Base-by-base conservation (phyloP, 169 alveolate genomes). In the Theileria parva region DNA sequence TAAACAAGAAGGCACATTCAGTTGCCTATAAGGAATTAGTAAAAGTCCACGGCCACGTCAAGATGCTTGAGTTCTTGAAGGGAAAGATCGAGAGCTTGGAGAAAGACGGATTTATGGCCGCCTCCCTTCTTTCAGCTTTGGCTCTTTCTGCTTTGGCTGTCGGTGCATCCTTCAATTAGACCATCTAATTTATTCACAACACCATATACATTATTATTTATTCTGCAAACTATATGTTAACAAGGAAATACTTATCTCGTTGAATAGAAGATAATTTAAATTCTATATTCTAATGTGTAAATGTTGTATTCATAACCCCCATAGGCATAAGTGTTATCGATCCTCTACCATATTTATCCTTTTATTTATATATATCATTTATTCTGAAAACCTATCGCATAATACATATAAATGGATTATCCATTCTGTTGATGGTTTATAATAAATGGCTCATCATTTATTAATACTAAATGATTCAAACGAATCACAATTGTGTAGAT, bases 81-180 rank as follows among this genome's bases (percentile, higher is more conserved):
- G 79, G 44, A 50, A 70, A 53, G 67, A 53, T 70, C 34, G 66
- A 70, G 30, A 15, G 23, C 44, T 53, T 70, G 3, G 63, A 44
- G 67, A 27, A 21, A 17, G 78, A 53, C 21, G 34, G 61, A 25
- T 65, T 65, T 37, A 6, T 65, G 21, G 8, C 59, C 30, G 0
- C 74, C 12, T 34, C 74, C 25, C 32, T 65, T 27, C 34, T 19
- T 21, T 25, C 74, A 21, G 74, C 74, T 21, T 25, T 65, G 39
- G 74, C 74, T 48, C 61, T 48, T 39, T 48, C 74, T 11, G 74
- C 74, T 65, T 25, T 65, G 30, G 74, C 74, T 25, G 34, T 48
- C 11, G 74, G 74, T 5, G 27, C 74, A 19, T 11, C 59, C 61
- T 65, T 21, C 61, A 39, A 65, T 65, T 65, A 65, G 74, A 65